Evolutionary conservation across 2,329 filamentous ascomycete species (phyloP).

Genomic region (Cercospora sp.): DNA sequence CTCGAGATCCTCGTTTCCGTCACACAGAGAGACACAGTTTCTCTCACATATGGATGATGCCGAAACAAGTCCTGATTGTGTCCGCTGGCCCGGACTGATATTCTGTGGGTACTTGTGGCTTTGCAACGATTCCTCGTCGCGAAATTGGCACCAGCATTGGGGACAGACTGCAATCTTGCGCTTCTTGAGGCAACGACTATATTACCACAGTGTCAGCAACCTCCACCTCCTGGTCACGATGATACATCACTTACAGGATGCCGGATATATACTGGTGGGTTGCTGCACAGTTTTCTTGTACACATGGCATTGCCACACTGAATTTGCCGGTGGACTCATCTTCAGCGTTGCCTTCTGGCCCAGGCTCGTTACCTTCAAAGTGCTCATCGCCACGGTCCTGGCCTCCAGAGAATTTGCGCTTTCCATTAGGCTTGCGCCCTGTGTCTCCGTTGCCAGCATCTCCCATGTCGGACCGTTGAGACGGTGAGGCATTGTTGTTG

Average conservation of each 20-base stretch:
- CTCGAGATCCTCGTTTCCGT: not conserved
- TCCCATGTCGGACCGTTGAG: not conserved
- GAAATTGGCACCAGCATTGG: not conserved
- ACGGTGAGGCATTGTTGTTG: not conserved
- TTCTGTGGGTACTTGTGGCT: not conserved
- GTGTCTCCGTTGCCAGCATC: not conserved
- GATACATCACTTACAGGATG: not conserved
- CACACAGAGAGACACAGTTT: not conserved
- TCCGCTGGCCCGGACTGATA: too few species aligned
- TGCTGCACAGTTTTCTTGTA: not conserved
- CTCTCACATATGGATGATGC: too few species aligned
- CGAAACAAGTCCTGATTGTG: too few species aligned
- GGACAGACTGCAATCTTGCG: not conserved
- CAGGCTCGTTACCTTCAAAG: not conserved
- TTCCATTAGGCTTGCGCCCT: not conserved
- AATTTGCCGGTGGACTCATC: not conserved
- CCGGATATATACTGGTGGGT: not conserved
- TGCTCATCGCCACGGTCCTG: not conserved
- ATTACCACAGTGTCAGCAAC: not conserved
- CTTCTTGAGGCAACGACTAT: not conserved
- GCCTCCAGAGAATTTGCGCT: not conserved
- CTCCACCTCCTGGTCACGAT: too few species aligned
- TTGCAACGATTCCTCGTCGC: not conserved
- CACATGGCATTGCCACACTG: not conserved
- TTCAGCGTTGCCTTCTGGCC: not conserved